Evolutionary conservation across 768 basidiomycete species (phyloP).

Genomic region (Serendipita sp.): DNA sequence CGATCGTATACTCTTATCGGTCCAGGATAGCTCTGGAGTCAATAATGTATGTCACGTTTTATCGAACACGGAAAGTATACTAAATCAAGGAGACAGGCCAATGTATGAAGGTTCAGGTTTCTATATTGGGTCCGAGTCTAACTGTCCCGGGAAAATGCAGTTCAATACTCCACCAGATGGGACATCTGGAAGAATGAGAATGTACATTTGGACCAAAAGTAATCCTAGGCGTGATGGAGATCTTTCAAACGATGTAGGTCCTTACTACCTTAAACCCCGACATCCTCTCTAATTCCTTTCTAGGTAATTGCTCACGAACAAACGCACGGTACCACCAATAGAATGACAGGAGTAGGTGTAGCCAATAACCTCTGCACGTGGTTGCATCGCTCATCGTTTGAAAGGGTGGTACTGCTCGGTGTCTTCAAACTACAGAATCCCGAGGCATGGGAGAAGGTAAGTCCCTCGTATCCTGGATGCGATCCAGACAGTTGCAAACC

Average conservation of each 20-base stretch:
- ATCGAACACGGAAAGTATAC: neutral
- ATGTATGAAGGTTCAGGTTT: slow-evolving; percentile 17
- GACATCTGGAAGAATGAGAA: slow-evolving; percentile 14
- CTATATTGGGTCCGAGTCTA: neutral
- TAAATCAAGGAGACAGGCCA: slow-evolving; percentile 30
- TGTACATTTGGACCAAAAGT: slow-evolving; percentile 25
- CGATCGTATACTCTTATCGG: slow-evolving; percentile 31
- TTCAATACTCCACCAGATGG: slow-evolving; percentile 20
- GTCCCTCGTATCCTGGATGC: slow-evolving; percentile 26
- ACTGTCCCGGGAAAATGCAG: slow-evolving; percentile 22
- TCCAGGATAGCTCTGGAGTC: slow-evolving; percentile 27
- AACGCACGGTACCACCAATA: slow-evolving; percentile 32
- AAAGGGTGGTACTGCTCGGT: slow-evolving; percentile 34
- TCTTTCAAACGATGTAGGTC: slow-evolving; percentile 37
- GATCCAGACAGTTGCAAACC: neutral
- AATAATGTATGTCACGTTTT: slow-evolving; percentile 25
- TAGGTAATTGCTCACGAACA: slow-evolving; percentile 30
- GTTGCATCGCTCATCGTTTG: neutral
- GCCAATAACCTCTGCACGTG: neutral
- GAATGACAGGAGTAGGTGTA: slow-evolving; percentile 26
- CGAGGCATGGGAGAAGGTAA: slow-evolving; percentile 61
- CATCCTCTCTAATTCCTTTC: too few species aligned
- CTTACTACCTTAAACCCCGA: too few species aligned
- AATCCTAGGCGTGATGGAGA: slow-evolving; percentile 48
- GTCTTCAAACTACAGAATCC: slow-evolving; percentile 45